phyloP scores from a whole-genome alignment of 306 rosid species.

The Cercis canadensis region DNA sequence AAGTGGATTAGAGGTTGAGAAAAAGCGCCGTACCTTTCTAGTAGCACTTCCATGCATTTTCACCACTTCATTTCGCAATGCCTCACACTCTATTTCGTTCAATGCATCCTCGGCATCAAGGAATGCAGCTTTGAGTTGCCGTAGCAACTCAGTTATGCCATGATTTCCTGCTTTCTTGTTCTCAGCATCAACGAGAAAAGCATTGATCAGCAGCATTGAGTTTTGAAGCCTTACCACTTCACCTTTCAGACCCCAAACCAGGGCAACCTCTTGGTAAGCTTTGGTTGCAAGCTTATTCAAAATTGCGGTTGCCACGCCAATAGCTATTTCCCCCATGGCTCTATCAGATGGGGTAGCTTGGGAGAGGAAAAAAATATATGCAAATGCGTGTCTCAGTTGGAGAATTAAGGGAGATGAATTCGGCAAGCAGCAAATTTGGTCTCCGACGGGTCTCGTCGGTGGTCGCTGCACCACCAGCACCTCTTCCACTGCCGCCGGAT shows the following conservation, averaged over 20 bases:
- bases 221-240: background rate
- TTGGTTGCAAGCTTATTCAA: background rate
- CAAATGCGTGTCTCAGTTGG: no score
- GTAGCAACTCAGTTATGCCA: background rate
- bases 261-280: background rate
- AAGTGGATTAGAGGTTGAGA: background rate
- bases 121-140: constrained; percentile 1
- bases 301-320: background rate
- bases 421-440: no score
- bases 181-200: background rate
- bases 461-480: no score
- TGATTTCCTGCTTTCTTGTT: background rate
- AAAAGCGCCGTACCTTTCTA: background rate
- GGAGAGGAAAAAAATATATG: no score
- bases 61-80: background rate
- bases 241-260: background rate
- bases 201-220: background rate
- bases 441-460: no score
- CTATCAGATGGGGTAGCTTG: no score
- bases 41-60: background rate
- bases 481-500: no score
- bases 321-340: background rate
- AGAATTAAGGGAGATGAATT: no score
- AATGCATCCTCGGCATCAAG: background rate
- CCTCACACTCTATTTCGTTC: constrained; percentile 32